phyloP scores from a whole-genome alignment of 2,329 filamentous ascomycete genomes.

The Alternaria novae-zelandiae region DNA sequence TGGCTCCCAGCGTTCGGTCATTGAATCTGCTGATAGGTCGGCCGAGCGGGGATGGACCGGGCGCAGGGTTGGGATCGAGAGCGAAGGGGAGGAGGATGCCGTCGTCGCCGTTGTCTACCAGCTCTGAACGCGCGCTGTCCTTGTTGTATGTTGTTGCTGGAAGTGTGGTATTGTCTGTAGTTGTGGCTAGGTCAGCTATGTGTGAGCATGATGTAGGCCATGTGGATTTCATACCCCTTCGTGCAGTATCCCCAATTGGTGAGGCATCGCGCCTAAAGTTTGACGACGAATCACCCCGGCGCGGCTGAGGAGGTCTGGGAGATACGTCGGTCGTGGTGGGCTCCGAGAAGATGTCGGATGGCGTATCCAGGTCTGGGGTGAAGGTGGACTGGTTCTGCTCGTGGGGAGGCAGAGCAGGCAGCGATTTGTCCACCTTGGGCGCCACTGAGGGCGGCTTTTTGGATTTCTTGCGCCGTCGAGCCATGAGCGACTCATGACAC shows the following conservation, averaged over 20 bases:
- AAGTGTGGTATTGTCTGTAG: conserved; percentile 67
- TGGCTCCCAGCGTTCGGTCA: conserved; percentile 27
- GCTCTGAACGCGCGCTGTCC: conserved; percentile 75
- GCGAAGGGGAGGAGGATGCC: conserved; percentile 59
- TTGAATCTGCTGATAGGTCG: conserved; percentile 41
- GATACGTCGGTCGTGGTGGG: conserved; percentile 71
- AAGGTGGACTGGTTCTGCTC: conserved; percentile 67
- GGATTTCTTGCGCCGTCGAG: conserved; percentile 84
- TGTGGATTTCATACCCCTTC: conserved; percentile 38
- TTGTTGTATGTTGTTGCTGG: conserved; percentile 75
- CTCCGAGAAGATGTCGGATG: conserved; percentile 68
- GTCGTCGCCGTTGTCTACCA: conserved; percentile 67
- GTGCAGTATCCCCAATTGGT: conserved; percentile 41
- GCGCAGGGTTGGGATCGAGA: conserved; percentile 57
- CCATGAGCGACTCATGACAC: conserved; percentile 97
- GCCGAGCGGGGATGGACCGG: conserved; percentile 48
- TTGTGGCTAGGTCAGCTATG: conserved; percentile 19
- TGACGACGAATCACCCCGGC: conserved; percentile 44
- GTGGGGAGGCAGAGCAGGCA: conserved; percentile 82
- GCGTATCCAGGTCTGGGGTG: conserved; percentile 62
- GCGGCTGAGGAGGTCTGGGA: conserved; percentile 53
- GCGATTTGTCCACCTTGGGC: conserved; percentile 83
- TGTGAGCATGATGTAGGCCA: background rate
- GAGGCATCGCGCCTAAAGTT: conserved; percentile 49
- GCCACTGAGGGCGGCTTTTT: conserved; percentile 57